These are phyloP conservation scores for Metschnikowia similis DNA, from an alignment of 805 yeast species.

Conservation along the genomic window DNA sequence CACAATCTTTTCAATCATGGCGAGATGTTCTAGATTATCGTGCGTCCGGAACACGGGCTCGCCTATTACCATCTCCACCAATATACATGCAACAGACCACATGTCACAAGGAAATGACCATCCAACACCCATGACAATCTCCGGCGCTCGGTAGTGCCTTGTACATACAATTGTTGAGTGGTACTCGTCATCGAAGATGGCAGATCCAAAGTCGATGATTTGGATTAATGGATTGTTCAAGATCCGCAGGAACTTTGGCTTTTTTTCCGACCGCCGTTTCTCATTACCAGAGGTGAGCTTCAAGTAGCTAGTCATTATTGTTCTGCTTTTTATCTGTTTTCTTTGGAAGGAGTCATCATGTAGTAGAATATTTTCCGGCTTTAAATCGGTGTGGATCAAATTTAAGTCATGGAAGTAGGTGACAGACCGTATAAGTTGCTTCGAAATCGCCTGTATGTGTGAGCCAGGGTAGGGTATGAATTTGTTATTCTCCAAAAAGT, in stretches of 20 bases:
- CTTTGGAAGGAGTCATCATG: constrained; percentile 47
- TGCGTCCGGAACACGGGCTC: constrained; percentile 93
- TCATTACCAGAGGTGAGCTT: constrained; percentile 16
- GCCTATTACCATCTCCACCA: constrained; percentile 88
- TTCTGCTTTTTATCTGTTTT: constrained; percentile 31
- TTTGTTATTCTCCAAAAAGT: constrained; percentile 78
- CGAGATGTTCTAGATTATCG: constrained; percentile 89
- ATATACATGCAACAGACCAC: constrained; percentile 94
- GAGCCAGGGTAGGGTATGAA: constrained; percentile 91
- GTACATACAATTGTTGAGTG: constrained; percentile 92
- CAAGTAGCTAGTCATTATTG: constrained; percentile 32
- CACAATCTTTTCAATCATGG: constrained; percentile 84
- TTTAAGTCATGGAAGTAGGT: constrained; percentile 86
- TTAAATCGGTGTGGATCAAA: constrained; percentile 90
- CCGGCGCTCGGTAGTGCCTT: constrained; percentile 96
- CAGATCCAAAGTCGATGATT: constrained; percentile 95
- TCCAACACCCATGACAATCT: constrained; percentile 87
- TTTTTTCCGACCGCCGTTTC: constrained; percentile 17
- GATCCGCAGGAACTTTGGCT: constrained; percentile 41
- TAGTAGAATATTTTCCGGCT: constrained; percentile 89
- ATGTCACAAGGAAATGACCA: constrained; percentile 97
- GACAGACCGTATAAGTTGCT: constrained; percentile 79
- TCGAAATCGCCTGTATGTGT: constrained; percentile 84
- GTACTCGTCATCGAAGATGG: constrained; percentile 89
- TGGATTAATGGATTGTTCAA: constrained; percentile 78